Base-by-base conservation (phyloP, 2,329 filamentous ascomycete species). In the Rutstroemia sp. region DNA sequence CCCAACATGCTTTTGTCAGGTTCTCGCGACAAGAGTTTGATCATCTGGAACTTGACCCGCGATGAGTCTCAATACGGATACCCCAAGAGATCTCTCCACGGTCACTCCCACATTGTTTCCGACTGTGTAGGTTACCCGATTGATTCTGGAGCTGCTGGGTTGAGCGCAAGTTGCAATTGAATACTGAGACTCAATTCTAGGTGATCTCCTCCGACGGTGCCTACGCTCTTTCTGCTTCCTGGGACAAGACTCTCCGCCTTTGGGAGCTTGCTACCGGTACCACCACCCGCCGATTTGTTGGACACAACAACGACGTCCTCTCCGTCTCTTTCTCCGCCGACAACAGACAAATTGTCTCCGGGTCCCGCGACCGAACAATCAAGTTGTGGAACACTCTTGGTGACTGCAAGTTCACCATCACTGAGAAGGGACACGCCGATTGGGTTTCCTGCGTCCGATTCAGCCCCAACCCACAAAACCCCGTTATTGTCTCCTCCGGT, bases 391-490 rank as follows among this genome's bases (percentile, higher is more conserved):
- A 99, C 85, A 99, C 94, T 71, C 90, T 99, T 67, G 94, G 94
- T 79, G 94, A 99, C 86, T 99, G 94, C 92, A 99, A 99, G 85
- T 99, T 86, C 87, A 99, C 92, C 82, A 97, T 99, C 83, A 95
- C 90, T 79, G 94, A 99, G 76, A 99, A 99, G 88, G 94, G 94
- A 75, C 94, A 99, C 85, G 90, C 90, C 78, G 94, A 99, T 79
- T 99, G 94, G 94, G 94, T 96, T 70, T 96, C 92, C 64, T 97
- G 92, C 83, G 94, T 99, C 69, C 88, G 94, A 78, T 99, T 99
- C 89, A 95, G 89, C 80, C 94, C 94, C 75, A 99, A 99, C 86
- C 94, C 94, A 73, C 92, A 97, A 84, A 99, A 97, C 87, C 92
- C 94, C 69, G 94, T 99, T 76, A 99, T 99, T 75, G 94, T 99